Conservation (phyloP, 306 rosid genomes). For the Dryas octopetala region DNA sequence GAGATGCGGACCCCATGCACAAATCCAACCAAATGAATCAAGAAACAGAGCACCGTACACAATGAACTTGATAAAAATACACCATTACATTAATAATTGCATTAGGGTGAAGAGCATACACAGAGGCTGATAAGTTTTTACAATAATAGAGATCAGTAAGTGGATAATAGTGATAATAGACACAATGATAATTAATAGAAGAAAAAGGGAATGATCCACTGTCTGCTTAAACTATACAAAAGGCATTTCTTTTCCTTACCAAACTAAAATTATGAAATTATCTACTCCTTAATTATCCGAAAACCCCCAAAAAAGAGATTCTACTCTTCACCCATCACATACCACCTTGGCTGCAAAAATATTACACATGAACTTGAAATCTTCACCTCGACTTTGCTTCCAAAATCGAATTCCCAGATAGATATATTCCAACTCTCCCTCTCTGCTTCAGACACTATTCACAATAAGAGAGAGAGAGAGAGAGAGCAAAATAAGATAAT, state of each 20-base stretch:
- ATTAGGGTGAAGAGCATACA: slow-evolving; percentile 20
- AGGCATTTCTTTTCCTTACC: not conserved
- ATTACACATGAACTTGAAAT: slow-evolving; percentile 37
- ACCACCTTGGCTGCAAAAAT: slow-evolving; percentile 21
- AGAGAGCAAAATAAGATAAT: slow-evolving; percentile 13
- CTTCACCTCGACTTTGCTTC: slow-evolving; percentile 22
- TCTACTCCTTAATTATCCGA: slow-evolving; percentile 11
- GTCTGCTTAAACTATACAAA: slow-evolving; percentile 10
- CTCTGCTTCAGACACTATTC: slow-evolving; percentile 35
- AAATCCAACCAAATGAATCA: no score
- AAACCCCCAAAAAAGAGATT: slow-evolving; percentile 39
- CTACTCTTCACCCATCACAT: slow-evolving; percentile 39
- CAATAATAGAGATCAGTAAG: slow-evolving; percentile 39
- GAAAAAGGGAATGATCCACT: slow-evolving; percentile 15
- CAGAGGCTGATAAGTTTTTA: slow-evolving; percentile 28
- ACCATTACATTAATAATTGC: slow-evolving; percentile 32
- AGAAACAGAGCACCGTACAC: not conserved
- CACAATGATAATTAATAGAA: slow-evolving; percentile 28
- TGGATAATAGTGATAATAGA: slow-evolving; percentile 9
- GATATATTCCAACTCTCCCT: not conserved
- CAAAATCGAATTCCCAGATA: slow-evolving; percentile 30
- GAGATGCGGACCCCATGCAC: no score
- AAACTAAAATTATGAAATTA: slow-evolving; percentile 26
- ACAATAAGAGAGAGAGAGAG: slow-evolving; percentile 24
- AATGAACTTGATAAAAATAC: not conserved